Evolutionary conservation across 495 filamentous ascomycete species (phyloP).

Genomic region (Penicillium longicatenatum): DNA sequence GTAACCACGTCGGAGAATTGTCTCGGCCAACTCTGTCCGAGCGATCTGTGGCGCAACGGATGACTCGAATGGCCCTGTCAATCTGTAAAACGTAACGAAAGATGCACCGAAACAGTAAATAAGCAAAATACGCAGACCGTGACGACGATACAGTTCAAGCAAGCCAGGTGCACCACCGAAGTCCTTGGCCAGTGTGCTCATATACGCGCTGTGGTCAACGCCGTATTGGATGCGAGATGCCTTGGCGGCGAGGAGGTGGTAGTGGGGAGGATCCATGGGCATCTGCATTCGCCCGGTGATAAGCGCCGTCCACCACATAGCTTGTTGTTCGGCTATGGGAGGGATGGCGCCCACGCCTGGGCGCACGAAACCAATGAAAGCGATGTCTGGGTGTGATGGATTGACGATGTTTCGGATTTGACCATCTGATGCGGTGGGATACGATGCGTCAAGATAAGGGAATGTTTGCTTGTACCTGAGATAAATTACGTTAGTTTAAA

Average conservation of each 20-base stretch:
- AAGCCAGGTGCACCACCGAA: slow-evolving; percentile 17
- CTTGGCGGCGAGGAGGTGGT: slow-evolving; percentile 17
- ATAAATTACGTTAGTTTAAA: not conserved
- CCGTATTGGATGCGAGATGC: slow-evolving; percentile 17
- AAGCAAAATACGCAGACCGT: slow-evolving; percentile 13
- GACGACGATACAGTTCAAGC: slow-evolving; percentile 15
- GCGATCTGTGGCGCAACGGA: slow-evolving; percentile 18
- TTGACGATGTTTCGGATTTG: slow-evolving; percentile 19
- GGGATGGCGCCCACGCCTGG: slow-evolving; percentile 21
- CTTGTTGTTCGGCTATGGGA: slow-evolving; percentile 20
- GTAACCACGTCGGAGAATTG: slow-evolving; percentile 14
- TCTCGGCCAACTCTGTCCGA: slow-evolving; percentile 16
- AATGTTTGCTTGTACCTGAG: slow-evolving; percentile 20
- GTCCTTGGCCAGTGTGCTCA: slow-evolving; percentile 18
- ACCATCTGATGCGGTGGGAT: slow-evolving; percentile 21
- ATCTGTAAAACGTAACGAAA: slow-evolving; percentile 19
- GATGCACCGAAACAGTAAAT: slow-evolving; percentile 20
- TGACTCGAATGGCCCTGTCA: slow-evolving; percentile 17
- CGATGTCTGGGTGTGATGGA: slow-evolving; percentile 16
- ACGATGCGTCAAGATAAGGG: slow-evolving; percentile 18
- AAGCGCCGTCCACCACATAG: slow-evolving; percentile 17
- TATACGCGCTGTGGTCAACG: slow-evolving; percentile 21
- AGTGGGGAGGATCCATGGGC: slow-evolving; percentile 15
- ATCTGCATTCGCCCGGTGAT: slow-evolving; percentile 18
- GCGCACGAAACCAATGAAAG: slow-evolving; percentile 24